Conservation (phyloP, 805 yeast species). For the Wickerhamomyces ciferrii region DNA sequence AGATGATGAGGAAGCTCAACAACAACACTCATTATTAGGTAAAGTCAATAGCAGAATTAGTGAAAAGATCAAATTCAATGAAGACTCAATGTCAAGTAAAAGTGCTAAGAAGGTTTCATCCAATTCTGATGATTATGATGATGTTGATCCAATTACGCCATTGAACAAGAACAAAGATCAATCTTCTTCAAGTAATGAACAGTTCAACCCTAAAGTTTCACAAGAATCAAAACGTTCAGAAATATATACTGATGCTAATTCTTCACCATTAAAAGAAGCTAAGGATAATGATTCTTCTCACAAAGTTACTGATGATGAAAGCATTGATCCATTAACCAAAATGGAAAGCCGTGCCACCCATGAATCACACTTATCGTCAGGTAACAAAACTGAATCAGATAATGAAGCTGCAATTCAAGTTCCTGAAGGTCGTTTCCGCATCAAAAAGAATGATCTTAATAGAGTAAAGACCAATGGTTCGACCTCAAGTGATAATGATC, state of each 20-base stretch:
- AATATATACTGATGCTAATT: not conserved
- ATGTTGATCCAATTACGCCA: slow-evolving; percentile 17
- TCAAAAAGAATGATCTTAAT: slow-evolving; percentile 3
- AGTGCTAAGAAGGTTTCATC: slow-evolving; percentile 3
- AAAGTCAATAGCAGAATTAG: not conserved
- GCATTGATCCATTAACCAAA: slow-evolving; percentile 7
- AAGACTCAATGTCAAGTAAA: slow-evolving; percentile 12
- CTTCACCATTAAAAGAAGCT: not conserved
- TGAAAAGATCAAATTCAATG: slow-evolving; percentile 11
- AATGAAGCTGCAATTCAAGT: slow-evolving; percentile 13
- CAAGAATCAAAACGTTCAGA: not conserved
- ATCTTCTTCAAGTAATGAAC: not conserved
- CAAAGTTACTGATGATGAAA: slow-evolving; percentile 5
- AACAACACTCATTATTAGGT: not conserved
- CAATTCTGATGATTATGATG: slow-evolving; percentile 9
- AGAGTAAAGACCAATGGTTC: slow-evolving; percentile 5
- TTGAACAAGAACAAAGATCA: not conserved
- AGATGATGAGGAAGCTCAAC: slow-evolving; percentile 17
- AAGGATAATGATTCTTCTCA: not conserved
- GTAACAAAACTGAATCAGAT: slow-evolving; percentile 10
- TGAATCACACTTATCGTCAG: not conserved
- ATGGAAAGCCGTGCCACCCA: not conserved
- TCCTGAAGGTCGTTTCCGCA: slow-evolving; percentile 18
- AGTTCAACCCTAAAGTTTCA: not conserved
- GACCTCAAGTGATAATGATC: slow-evolving; percentile 17